A percentile compares a stretch with the other conserved stretches of the same genome.
Evolutionary conservation across 1,284 basidiomycete species (phyloP).

Genomic region (Gomphus bonarii): DNA sequence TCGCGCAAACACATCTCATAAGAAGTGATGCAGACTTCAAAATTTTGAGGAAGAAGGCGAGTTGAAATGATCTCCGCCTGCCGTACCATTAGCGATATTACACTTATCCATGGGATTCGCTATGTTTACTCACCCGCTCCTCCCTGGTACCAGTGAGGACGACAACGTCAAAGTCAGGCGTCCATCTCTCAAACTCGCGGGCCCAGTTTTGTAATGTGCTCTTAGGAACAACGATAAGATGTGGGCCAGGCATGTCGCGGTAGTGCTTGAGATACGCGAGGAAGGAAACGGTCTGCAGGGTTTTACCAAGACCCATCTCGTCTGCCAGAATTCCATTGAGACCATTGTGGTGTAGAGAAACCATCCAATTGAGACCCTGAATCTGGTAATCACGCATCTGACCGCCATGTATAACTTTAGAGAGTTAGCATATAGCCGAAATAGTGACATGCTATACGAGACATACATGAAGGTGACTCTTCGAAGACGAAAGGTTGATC

Average conservation of each 20-base stretch:
- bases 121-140: conserved; percentile 48
- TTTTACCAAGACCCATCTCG: conserved; percentile 98
- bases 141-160: conserved; percentile 84
- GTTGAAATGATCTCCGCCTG: conserved; percentile 67
- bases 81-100: background rate
- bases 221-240: conserved; percentile 95
- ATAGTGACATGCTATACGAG: background rate
- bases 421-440: conserved; percentile 10
- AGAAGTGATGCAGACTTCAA: conserved; percentile 92
- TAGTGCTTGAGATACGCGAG: conserved; percentile 91
- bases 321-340: conserved; percentile 91
- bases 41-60: conserved; percentile 78
- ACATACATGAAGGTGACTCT: conserved; percentile 76
- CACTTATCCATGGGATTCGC: background rate
- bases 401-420: conserved; percentile 72
- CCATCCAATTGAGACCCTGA: conserved; percentile 97
- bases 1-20: conserved; percentile 98
- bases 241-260: conserved; percentile 68
- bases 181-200: conserved; percentile 90
- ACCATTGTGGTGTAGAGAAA: conserved; percentile 85
- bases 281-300: conserved; percentile 96
- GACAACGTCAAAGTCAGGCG: conserved; percentile 79
- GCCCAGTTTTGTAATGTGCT: conserved; percentile 97
- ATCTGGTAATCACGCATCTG: conserved; percentile 92
- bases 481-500: conserved; percentile 89